phyloP scores from a whole-genome alignment of 1,139 yeast genomes.

The Hanseniaspora gamundiae region DNA sequence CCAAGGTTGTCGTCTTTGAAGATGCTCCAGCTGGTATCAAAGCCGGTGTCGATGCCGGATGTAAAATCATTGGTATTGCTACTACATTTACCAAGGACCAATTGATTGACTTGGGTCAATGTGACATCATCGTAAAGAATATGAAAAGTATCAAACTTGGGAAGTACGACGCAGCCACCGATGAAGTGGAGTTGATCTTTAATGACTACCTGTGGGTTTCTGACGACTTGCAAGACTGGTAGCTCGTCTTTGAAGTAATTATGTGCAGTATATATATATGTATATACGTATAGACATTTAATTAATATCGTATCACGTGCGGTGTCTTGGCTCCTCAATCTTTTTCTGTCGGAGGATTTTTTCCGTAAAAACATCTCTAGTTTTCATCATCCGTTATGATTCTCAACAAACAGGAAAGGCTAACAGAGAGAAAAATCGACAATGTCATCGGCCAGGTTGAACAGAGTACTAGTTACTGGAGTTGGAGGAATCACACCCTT shows the following conservation, averaged over 20 bases:
- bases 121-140: constrained; percentile 69
- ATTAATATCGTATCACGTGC: no score
- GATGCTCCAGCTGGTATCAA: constrained; percentile 80
- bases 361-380: no score
- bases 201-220: constrained; percentile 27
- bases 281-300: no score
- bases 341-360: no score
- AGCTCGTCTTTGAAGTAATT: no score
- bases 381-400: no score
- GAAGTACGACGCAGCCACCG: constrained; percentile 24
- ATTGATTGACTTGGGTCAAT: constrained; percentile 56
- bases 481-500: constrained; percentile 77
- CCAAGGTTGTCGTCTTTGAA: constrained; percentile 59
- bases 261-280: no score
- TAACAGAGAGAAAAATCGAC: neutral
- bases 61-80: constrained; percentile 71
- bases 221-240: constrained; percentile 24
- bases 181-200: constrained; percentile 26
- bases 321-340: no score
- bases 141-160: constrained; percentile 37
- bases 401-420: no score
- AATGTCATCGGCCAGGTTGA: constrained; percentile 10
- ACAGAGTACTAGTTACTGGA: constrained; percentile 85
- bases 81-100: constrained; percentile 62
- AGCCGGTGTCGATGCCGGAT: constrained; percentile 81